Base-by-base conservation (phyloP, 208 protist genomes). In the Crithidia acanthocephali region DNA sequence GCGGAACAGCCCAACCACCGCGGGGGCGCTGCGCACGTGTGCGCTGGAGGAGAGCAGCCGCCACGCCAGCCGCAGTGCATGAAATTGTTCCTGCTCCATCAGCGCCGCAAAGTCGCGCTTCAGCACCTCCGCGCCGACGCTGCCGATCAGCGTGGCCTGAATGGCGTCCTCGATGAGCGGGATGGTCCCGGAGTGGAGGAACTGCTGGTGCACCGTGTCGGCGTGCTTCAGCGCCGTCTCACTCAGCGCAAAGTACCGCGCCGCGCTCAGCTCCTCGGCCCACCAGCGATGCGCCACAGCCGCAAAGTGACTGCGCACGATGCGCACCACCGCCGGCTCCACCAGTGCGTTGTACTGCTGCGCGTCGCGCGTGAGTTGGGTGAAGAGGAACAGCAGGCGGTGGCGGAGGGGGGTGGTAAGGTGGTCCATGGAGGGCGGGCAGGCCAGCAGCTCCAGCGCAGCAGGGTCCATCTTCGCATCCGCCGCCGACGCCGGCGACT, bases 301-400 rank as follows among this genome's bases (percentile, higher is more conserved):
- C 23, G 47, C 67, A 58, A 87, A 92, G 67, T 86, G 84, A 22
- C 37, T 33, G 20, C 58, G 58, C 20, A 83, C 72, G 2, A 77
- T 47, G 7, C 32, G 16, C 20, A 92, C 62, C 27, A 87, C 70
- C 33, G 74, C 60, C 8, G 83, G 86, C 62, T 94, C 80, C 47
- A 90, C 68, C 8, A 60, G 75, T 16, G 77, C 30, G 44, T 74
- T 71, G 76, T 92, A 94, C 40, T 78, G 51, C 70, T 90, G 72
- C 16, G 83, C 62, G 30, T 76, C 82, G 11, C 75, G 55, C 61
- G 75, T 81, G 3, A 92, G 68, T 59, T 85, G 72, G 13, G 74
- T 81, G 52, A 92, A 88, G 44, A 79, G 61, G 22, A 65, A 74
- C 16, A 92, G 51, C 28, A 72, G 57, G 2, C 68, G 61, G 27